These are phyloP conservation scores for Talaromyces sp. DNA, from an alignment of 2,329 filamentous ascomycete species.

Conservation along the genomic window DNA sequence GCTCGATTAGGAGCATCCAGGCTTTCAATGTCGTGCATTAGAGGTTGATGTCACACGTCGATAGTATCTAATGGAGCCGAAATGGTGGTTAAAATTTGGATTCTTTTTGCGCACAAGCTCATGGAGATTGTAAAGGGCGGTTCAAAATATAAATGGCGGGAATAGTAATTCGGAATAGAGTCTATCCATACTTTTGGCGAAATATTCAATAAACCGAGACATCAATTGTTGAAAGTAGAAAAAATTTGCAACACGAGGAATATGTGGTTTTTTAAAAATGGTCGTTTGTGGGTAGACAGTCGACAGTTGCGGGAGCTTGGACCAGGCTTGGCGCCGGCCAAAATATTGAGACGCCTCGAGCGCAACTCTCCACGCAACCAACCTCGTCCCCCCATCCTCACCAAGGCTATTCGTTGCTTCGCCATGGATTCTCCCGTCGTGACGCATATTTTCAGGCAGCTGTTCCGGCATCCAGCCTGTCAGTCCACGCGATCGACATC, in stretches of 20 bases:
- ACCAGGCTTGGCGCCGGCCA: not conserved
- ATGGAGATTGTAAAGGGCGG: not conserved
- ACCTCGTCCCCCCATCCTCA: conserved; percentile 15
- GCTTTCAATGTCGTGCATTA: not conserved
- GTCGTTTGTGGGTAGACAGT: not conserved
- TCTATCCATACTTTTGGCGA: not conserved
- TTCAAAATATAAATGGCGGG: not conserved
- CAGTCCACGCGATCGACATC: conserved; percentile 35
- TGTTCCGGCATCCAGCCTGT: conserved; percentile 72
- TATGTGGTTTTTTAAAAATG: not conserved
- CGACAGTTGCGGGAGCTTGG: not conserved
- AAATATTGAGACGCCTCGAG: conserved; percentile 1
- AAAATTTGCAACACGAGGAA: not conserved
- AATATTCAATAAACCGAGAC: not conserved
- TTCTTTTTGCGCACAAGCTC: not conserved
- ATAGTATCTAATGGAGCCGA: not conserved
- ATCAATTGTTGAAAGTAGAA: not conserved
- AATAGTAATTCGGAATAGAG: not conserved
- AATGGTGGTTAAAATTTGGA: not conserved
- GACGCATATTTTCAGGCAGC: conserved; percentile 74
- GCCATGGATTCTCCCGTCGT: conserved; percentile 78
- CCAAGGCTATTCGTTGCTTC: conserved; percentile 5
- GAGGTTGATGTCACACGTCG: not conserved
- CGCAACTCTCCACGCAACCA: conserved; percentile 15
- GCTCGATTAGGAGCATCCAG: not conserved